Conservation (phyloP, 257 asterid genomes). For the Anisodus tanguticus region DNA sequence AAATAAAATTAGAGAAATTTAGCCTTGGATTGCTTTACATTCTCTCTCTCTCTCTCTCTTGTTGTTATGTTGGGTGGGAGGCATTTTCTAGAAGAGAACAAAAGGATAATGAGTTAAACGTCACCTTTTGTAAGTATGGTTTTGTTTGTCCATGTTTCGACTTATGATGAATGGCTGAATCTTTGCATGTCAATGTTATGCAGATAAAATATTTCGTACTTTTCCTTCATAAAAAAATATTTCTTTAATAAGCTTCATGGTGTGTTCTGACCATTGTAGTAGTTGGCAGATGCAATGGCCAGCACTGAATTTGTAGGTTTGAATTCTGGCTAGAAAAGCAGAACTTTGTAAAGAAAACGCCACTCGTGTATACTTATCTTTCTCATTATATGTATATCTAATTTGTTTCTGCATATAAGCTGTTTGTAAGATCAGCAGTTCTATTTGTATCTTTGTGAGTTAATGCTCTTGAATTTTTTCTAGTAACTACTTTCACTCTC, state of each 20-base stretch:
- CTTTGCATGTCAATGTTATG: not conserved
- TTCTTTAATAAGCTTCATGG: not conserved
- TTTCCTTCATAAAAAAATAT: not conserved
- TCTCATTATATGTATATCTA: slow-evolving; percentile 8
- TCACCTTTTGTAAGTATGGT: not conserved
- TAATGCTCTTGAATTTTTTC: slow-evolving; percentile 1
- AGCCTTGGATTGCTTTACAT: not conserved
- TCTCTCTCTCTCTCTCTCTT: not conserved
- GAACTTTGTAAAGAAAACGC: not conserved
- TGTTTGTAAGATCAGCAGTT: slow-evolving; percentile 24
- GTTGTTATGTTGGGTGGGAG: not conserved
- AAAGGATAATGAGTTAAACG: not conserved
- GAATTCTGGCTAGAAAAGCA: not conserved
- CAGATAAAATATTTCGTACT: not conserved
- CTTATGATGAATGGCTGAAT: not conserved
- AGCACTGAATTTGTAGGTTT: not conserved
- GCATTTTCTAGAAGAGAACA: not conserved
- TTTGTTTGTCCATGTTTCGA: not conserved
- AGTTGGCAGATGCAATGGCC: slow-evolving; percentile 9
- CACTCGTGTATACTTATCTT: not conserved
- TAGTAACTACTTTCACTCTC: not conserved
- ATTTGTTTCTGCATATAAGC: not conserved
- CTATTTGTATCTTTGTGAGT: not conserved
- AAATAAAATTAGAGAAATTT: not conserved
- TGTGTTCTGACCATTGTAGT: slow-evolving; percentile 3